phyloP scores from a whole-genome alignment of 441 rosid genomes.

The Dalechampia spathulata region DNA sequence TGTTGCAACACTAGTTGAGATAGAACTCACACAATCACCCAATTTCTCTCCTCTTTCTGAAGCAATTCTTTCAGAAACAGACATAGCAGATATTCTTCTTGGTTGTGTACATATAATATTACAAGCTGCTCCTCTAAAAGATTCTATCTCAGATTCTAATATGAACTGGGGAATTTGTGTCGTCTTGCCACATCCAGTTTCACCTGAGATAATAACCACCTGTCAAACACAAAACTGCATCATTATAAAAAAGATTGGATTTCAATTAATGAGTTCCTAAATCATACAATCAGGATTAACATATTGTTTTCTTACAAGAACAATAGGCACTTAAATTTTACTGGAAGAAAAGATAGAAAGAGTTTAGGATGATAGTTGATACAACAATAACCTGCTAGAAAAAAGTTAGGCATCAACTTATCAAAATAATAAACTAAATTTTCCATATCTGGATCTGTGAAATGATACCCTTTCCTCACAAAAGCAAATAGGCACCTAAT shows the following conservation, averaged over 20 bases:
- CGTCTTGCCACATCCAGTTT: conserved; percentile 99
- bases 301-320: not conserved
- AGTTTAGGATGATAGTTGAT: too few species aligned
- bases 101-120: conserved; percentile 91
- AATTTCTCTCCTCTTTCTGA: conserved; percentile 86
- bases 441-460: too few species aligned
- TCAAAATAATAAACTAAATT: too few species aligned
- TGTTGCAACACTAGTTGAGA: conserved; percentile 9
- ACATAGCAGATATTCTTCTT: conserved; percentile 80
- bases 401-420: too few species aligned
- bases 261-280: not conserved
- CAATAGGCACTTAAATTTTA: not conserved
- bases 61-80: conserved; percentile 95
- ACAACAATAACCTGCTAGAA: too few species aligned
- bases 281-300: not conserved
- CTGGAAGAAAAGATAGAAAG: too few species aligned
- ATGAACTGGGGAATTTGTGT: conserved; percentile 91
- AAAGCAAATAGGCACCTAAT: not conserved
- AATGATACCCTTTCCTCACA: too few species aligned
- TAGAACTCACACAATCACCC: conserved; percentile 84
- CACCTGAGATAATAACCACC: conserved; percentile 87
- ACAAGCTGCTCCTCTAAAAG: conserved; percentile 65
- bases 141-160: conserved; percentile 70
- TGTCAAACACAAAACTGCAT: conserved; percentile 24
- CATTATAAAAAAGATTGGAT: not conserved